Evolutionary conservation across 2,329 filamentous ascomycete species (phyloP), one percentile per base, ranked within the genome.

Genomic region (Pseudohalonectria lignicola): DNA sequence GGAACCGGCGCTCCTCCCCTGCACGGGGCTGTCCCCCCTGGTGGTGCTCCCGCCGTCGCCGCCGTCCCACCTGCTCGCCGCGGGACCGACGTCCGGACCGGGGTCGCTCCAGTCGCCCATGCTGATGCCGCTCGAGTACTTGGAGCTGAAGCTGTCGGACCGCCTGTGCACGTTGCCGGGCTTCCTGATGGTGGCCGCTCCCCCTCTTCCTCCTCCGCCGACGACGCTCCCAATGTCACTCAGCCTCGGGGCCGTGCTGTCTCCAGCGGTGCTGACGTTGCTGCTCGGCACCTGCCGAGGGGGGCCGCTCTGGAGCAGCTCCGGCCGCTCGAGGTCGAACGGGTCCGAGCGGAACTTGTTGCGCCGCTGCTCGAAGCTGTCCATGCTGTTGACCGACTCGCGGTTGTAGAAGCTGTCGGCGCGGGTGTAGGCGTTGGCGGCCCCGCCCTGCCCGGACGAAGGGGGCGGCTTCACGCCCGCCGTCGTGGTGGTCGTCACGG

Each of bases 301-400:
- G 34, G 48, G 47, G 13, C 50, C 49, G 23, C 53, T 48, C 32
- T 48, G 49, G 4, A 65, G 57, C 6, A 70, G 55, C 47, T 72
- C 62, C 25, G 70, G 62, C 31, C 63, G 54, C 50, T 80, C 76
- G n/a, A 80, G 61, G 46, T 81, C 76, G 48, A 80, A 80, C 2
- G 74, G 76, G 45, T 80, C 75, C 2, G 74, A 78, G 32, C 74
- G 71, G 51, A 76, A 74, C 49, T 74, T 75, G 48, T 69, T 69
- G 39, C 45, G 45, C 6, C 43, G 42, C 5, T 59, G 63, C 32
- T 61, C 62, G 32, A 67, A 61, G 13, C 42, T 49, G 36, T 49
- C 48, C 33, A 62, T 47, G n/a, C 62, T 66, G 25, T 56, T 55
- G n/a, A 55, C 49, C 29, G 62, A 69, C 31, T 66, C 62, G 30